Evolutionary conservation across 2,329 filamentous ascomycete genomes (phyloP).

Genomic region (Fusarium fracticaudum): DNA sequence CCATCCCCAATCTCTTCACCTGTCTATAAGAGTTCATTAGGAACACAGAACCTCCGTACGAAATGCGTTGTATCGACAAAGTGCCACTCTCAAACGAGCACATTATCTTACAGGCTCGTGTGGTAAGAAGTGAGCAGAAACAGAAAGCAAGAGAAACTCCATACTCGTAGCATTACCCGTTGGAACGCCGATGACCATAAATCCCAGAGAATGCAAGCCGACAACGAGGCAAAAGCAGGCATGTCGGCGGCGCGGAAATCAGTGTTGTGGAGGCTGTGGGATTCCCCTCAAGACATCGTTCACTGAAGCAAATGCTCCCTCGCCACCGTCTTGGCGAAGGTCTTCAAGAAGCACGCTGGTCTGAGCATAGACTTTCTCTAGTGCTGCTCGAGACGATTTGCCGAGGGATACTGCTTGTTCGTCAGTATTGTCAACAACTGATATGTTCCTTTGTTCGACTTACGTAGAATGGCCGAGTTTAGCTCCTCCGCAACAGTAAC

Average conservation of each 20-base stretch:
- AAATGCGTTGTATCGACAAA: constrained; percentile 8
- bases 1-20: not conserved
- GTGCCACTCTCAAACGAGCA: not conserved
- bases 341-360: constrained; percentile 87
- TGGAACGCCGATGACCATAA: constrained; percentile 38
- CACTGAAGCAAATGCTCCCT: constrained; percentile 81
- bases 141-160: constrained; percentile 14
- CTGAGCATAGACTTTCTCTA: constrained; percentile 88
- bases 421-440: constrained; percentile 28
- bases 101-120: not conserved
- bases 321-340: constrained; percentile 79
- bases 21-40: constrained; percentile 16
- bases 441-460: constrained; percentile 47
- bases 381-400: constrained; percentile 84
- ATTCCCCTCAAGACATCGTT: constrained; percentile 60
- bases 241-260: constrained; percentile 6
- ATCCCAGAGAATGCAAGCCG: constrained; percentile 28
- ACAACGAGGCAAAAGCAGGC: constrained; percentile 6
- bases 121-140: not conserved
- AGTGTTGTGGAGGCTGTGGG: constrained; percentile 50
- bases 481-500: constrained; percentile 89
- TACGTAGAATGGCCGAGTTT: constrained; percentile 91
- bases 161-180: constrained; percentile 19
- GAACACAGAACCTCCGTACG: not conserved
- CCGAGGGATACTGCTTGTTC: constrained; percentile 78